Conservation (phyloP, 345 rosid genomes). For the Populus alba region DNA sequence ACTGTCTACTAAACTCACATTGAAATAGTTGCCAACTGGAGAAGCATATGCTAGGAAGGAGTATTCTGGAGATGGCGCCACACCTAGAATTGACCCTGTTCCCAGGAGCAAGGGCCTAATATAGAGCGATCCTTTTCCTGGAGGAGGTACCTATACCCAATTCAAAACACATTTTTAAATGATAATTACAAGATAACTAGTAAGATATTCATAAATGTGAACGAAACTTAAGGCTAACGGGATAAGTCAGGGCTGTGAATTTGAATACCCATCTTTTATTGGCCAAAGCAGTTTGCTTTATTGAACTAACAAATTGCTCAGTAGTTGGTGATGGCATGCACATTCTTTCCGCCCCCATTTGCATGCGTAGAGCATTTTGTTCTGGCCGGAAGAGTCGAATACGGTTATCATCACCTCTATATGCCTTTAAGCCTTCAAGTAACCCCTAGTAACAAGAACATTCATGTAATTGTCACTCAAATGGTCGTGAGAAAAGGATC, state of each 20-base stretch:
- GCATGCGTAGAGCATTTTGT: slow-evolving; percentile 43
- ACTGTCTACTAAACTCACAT: slow-evolving; percentile 21
- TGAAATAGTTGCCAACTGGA: slow-evolving; percentile 50
- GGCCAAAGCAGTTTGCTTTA: slow-evolving; percentile 40
- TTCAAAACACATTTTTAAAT: not conserved
- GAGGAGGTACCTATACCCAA: slow-evolving; percentile 52
- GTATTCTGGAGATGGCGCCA: slow-evolving; percentile 53
- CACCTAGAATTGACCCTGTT: slow-evolving; percentile 43
- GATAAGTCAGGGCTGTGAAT: not conserved
- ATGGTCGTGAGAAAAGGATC: not conserved
- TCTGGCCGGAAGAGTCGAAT: slow-evolving; percentile 45
- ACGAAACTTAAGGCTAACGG: not conserved
- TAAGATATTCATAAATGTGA: too few species aligned
- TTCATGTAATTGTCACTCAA: not conserved
- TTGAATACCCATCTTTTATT: slow-evolving; percentile 42
- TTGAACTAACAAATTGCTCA: slow-evolving; percentile 39
- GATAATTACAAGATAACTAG: too few species aligned
- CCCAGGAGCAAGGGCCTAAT: slow-evolving; percentile 66
- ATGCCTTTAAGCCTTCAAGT: slow-evolving; percentile 47
- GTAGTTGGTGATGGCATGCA: slow-evolving; percentile 44
- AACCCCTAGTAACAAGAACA: slow-evolving; percentile 31
- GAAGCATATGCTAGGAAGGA: slow-evolving; percentile 47
- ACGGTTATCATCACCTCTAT: slow-evolving; percentile 28
- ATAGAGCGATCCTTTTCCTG: slow-evolving; percentile 59
- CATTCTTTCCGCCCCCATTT: slow-evolving; percentile 41